A percentile compares a stretch with the other conserved stretches of the same genome.
phyloP scores from a whole-genome alignment of 2,329 filamentous ascomycete species.

The Rhynchosporium graminicola region DNA sequence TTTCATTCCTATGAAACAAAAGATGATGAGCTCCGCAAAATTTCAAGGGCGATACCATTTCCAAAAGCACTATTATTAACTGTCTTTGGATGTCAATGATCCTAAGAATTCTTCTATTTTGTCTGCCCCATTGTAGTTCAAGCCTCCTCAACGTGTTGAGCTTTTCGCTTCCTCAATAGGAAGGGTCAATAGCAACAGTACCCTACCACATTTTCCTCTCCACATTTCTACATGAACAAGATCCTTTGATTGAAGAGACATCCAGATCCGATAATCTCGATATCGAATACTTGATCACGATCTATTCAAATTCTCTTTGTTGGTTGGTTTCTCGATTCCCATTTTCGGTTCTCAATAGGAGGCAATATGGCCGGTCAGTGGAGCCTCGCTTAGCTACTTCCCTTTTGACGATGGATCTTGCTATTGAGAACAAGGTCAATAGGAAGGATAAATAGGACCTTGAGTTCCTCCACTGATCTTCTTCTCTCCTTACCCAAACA shows the following conservation, averaged over 20 bases:
- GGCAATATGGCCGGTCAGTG: conserved; percentile 19
- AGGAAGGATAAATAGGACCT: conserved; percentile 19
- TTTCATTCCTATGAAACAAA: neutral
- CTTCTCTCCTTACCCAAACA: conserved; percentile 18
- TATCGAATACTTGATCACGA: neutral
- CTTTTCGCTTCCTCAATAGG: conserved; percentile 15
- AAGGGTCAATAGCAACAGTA: conserved; percentile 17
- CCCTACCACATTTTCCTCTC: neutral
- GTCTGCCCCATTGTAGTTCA: neutral
- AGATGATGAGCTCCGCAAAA: neutral
- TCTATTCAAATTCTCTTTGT: conserved; percentile 4
- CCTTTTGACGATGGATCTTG: conserved; percentile 11
- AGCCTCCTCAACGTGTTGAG: conserved; percentile 10
- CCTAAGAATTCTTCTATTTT: neutral
- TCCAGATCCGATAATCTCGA: neutral
- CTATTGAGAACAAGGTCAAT: conserved; percentile 21
- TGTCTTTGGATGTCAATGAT: neutral
- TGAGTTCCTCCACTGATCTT: neutral
- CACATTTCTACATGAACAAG: neutral
- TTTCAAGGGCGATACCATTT: neutral
- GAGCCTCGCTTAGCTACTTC: conserved; percentile 16
- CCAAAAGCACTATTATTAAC: neutral
- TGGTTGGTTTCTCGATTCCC: conserved; percentile 8
- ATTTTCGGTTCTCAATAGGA: conserved; percentile 31
- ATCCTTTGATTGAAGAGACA: conserved; percentile 11